Evolutionary conservation across 768 basidiomycete genomes (phyloP).

Genomic region (Galerina marginata): DNA sequence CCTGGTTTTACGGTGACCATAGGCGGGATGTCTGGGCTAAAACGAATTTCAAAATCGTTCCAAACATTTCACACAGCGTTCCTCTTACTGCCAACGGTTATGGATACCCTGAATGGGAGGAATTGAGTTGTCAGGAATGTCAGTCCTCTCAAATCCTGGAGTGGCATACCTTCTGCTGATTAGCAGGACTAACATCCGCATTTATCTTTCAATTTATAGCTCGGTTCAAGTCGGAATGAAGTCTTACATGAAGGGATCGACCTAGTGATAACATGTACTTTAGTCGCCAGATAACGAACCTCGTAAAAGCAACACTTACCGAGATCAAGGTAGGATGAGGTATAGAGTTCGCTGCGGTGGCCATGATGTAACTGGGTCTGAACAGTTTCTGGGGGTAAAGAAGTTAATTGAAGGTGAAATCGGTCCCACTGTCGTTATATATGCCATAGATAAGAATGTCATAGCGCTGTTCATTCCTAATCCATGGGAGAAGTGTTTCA

Average conservation of each 20-base stretch:
- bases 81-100: conserved; percentile 75
- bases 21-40: conserved; percentile 69
- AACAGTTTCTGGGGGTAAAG: not conserved
- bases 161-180: conserved; percentile 61
- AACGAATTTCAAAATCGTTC: not conserved
- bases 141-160: not conserved
- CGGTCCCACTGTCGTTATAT: conserved; percentile 9
- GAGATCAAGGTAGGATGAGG: conserved; percentile 63
- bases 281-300: not conserved
- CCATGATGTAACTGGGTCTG: conserved; percentile 43
- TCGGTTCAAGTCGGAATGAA: too few species aligned
- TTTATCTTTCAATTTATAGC: not conserved
- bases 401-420: not conserved
- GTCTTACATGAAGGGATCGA: conserved; percentile 73
- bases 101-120: conserved; percentile 55
- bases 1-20: conserved; percentile 67
- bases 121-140: not conserved
- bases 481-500: not conserved
- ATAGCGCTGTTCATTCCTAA: not conserved
- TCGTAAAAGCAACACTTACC: conserved; percentile 37
- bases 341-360: conserved; percentile 65
- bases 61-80: not conserved
- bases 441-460: conserved; percentile 6
- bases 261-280: conserved; percentile 37
- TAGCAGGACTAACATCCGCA: conserved; percentile 39